Base-by-base conservation (phyloP, 208 protist genomes). In the Leishmania amazonensis region DNA sequence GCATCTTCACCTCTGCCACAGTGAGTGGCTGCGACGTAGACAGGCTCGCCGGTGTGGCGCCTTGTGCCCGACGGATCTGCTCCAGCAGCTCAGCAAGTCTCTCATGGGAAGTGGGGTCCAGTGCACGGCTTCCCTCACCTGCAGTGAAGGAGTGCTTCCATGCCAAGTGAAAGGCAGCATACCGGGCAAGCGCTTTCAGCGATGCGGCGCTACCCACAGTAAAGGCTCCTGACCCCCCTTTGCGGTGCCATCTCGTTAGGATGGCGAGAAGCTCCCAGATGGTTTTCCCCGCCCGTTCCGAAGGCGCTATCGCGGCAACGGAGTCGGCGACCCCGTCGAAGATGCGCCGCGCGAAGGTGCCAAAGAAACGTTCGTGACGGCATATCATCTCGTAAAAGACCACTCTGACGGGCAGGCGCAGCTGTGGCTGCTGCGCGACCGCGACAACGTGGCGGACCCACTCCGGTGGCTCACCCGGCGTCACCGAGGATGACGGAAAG, bases 251-350 rank as follows among this genome's bases (percentile, higher is more conserved):
- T 38, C 31, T 31, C 0, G 47, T 45, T 4, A 80, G 76, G 31
- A 57, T 21, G 8, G 62, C 45, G n/a, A 80, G 28, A 53, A 80
- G 57, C 13, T 57, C 76, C 76, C 76, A 80, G 15, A 80, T 47
- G 28, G 60, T 47, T 17, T 31, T 51, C 38, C 76, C 76, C 8
- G 64, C 28, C 64, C 21, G 47, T 21, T 49, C 49, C 42, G 60
- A 53, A 15, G 76, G 76, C n/a, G 76, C 19, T 28, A 51, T 38
- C 21, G 76, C 64, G 28, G 58, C 24, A 7, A 80, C n/a, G 40
- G 62, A 35, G 60, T 54, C 76, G n/a, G 76, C 76, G 38, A 80
- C 49, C 24, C 64, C 76, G 76, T 70, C 76, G 15, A 70, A 80
- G 53, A 72, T 72, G 62, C 31, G 64, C 76, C 42, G 58, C 35